These are phyloP conservation scores for Heliosperma pusillum DNA, from an alignment of 148 eudicot species.

Conservation along the genomic window DNA sequence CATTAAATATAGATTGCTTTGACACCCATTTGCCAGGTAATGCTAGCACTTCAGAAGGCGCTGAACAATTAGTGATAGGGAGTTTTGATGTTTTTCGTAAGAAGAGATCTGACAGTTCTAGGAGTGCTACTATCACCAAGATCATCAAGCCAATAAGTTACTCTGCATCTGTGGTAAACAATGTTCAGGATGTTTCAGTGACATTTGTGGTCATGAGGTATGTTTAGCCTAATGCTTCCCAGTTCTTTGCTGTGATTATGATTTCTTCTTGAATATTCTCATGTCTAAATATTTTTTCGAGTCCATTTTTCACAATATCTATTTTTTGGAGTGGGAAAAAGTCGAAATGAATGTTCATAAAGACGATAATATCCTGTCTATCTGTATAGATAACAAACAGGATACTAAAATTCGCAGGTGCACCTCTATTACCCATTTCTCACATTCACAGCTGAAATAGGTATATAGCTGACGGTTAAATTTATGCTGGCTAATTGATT, in stretches of 20 bases:
- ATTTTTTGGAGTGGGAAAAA: background rate
- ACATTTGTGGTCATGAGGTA: conserved; percentile 82
- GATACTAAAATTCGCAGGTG: background rate
- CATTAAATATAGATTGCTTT: conserved; percentile 28
- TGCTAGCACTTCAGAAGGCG: conserved; percentile 32
- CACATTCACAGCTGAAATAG: too few relatives aligned
- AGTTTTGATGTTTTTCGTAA: conserved; percentile 34
- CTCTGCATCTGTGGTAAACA: conserved; percentile 45
- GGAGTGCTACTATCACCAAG: conserved; percentile 44
- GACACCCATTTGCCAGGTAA: conserved; percentile 25
- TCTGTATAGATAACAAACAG: background rate
- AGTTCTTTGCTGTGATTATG: background rate
- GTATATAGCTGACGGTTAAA: too few relatives aligned
- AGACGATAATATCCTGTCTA: background rate
- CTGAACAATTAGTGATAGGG: conserved; percentile 30
- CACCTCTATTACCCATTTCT: background rate
- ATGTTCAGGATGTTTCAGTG: conserved; percentile 56
- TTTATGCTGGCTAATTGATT: too few relatives aligned
- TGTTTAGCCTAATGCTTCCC: conserved; percentile 19
- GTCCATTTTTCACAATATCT: background rate
- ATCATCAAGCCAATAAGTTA: conserved; percentile 76
- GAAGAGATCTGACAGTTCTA: conserved; percentile 41
- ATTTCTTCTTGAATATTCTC: background rate
- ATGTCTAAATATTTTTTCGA: background rate
- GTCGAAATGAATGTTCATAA: background rate